Evolutionary conservation across 2,329 filamentous ascomycete genomes (phyloP), one percentile per base, ranked within the genome.

Genomic region (Leptosphaerulina australis): DNA sequence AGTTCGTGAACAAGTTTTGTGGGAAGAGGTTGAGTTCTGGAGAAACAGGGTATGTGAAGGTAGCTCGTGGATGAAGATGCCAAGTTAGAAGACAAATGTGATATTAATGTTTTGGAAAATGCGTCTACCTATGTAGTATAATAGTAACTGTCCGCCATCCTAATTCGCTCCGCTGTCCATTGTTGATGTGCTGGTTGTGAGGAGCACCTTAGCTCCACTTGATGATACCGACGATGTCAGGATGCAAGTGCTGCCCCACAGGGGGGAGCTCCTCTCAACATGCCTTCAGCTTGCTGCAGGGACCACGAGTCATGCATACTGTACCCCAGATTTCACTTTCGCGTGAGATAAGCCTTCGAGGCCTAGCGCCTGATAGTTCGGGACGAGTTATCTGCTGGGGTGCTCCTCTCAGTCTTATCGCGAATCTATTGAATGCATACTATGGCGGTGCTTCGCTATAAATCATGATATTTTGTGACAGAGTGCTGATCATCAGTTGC

Each of bases 371-470:
- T 37, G 30, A 25, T 41, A 41, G 37, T 21, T 48, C 31, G 37
- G 37, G 37, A 48, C 31, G 35, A 10, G 37, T 36, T 35, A 41
- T 48, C 45, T 36, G 37, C 43, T 53, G 38, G 41, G 44, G 49
- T 46, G 49, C 43, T 53, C 49, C 49, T 53, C 49, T 46, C 43
- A 38, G 12, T 37, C 43, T 47, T 53, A 53, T 53, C 49, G 6
- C 17, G 34, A 14, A 14, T 36, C 24, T 31, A 11, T 25, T 37
- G 30, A 33, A 29, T 34, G 34, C 37, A 41, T 36, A 24, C 25
- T 29, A 21, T 30, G 29, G 30, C 22, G 40, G 37, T 24, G n/a
- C 7, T n/a, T 35, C 20, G 37, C 30, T 48, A 49, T 49, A 45
- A 49, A 49, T 36, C 28, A 45, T 31, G 28, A 33, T 14, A 20